Evolutionary conservation across 768 basidiomycete species (phyloP), one percentile per base, ranked within the genome.

Genomic region (Suillus discolor): DNA sequence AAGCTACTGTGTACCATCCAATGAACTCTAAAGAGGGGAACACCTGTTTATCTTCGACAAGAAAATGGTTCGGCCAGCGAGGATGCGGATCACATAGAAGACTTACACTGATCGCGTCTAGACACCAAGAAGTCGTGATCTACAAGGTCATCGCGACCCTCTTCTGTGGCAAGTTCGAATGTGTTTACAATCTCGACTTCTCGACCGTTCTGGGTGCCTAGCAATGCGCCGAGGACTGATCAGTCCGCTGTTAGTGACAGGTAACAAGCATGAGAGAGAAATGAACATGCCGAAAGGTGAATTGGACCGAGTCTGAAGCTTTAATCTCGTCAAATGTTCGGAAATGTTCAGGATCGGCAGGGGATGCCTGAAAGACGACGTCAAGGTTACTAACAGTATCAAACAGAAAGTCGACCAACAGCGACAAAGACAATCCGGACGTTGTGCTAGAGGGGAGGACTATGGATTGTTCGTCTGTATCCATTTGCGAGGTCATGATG

Each of bases 141-240:
- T 11, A 97, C 88, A 9, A 80, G 78, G 62, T 84, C 83, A 49
- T 84, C 84, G 39, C 82, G 82, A 39, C 79, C 84, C 63, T 85
- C 83, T 59, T 89, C 81, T 20, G 76, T 66, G 7, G 91, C 90
- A 57, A 99, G 82, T 75, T 99, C 97, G 74, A 99, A 99, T 12
- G 93, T 92, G 72, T 98, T 99, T 65, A 97, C 92, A 73, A 99
- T 96, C 79, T 99, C 96, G 31, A 99, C 91, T 72, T 98, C 94
- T 66, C 96, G 88, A 25, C 96, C 96, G 71, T 87, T 90, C 76
- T 98, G 96, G 3, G 93, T 96, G 15, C 97, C 97, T 38, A 99
- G 86, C 5, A 99, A 83, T 16, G 94, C 97, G 13, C 97, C 97
- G 64, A 97, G 80, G 55, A 97, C 97, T 98, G 69, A 57, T 51